phyloP scores from a whole-genome alignment of 495 filamentous ascomycete species.

The Xylaria grammica region DNA sequence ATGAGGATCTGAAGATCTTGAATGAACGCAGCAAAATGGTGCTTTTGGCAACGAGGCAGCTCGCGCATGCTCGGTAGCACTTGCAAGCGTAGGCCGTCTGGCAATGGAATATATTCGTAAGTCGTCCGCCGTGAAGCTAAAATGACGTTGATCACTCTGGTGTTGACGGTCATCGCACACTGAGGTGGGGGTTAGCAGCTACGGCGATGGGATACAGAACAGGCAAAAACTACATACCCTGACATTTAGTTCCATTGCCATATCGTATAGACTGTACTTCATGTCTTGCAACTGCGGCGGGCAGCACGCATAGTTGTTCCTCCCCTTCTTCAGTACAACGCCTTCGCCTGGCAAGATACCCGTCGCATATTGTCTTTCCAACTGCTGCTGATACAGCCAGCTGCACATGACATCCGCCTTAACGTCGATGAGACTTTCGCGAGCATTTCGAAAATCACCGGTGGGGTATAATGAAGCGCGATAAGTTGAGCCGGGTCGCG shows the following conservation, averaged over 20 bases:
- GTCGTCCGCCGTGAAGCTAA: conserved; percentile 48
- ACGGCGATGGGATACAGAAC: neutral
- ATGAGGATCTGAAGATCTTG: conserved; percentile 59
- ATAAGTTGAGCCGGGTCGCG: conserved; percentile 24
- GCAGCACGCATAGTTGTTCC: conserved; percentile 58
- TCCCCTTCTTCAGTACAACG: conserved; percentile 62
- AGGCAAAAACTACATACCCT: conserved; percentile 25
- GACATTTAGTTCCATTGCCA: conserved; percentile 63
- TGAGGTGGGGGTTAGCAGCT: conserved; percentile 28
- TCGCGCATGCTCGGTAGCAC: conserved; percentile 60
- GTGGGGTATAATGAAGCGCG: conserved; percentile 21
- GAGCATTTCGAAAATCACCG: conserved; percentile 31
- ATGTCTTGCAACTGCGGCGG: conserved; percentile 59
- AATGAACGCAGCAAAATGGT: conserved; percentile 73
- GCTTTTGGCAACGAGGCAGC: conserved; percentile 62
- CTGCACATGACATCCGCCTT: conserved; percentile 65
- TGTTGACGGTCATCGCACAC: conserved; percentile 65
- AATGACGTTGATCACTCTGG: conserved; percentile 61
- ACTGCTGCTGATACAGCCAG: conserved; percentile 65
- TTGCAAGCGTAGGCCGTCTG: conserved; percentile 62
- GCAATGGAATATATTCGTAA: conserved; percentile 58
- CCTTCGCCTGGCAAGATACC: conserved; percentile 60
- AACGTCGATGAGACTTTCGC: conserved; percentile 55
- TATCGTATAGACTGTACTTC: conserved; percentile 53
- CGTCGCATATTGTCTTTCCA: conserved; percentile 62